phyloP scores from a whole-genome alignment of 2,329 filamentous ascomycete species.

The Conoideocrella luteorostrata region DNA sequence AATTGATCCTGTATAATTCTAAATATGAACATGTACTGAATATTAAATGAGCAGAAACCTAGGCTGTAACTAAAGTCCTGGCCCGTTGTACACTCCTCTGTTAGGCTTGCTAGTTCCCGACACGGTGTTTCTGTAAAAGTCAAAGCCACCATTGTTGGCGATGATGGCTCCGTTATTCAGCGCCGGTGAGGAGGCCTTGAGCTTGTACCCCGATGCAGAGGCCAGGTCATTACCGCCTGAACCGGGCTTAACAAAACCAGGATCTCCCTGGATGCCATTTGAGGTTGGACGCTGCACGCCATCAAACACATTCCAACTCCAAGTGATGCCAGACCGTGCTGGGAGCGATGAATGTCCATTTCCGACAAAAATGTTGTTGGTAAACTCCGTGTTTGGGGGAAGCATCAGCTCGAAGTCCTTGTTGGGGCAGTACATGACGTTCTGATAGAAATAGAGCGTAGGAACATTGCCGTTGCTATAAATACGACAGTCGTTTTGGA shows the following conservation, averaged over 20 bases:
- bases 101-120: slow-evolving; percentile 12
- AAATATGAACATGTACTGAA: too few relatives aligned
- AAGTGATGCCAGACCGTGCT: slow-evolving; percentile 11
- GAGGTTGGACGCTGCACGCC: slow-evolving; percentile 10
- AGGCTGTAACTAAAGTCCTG: background rate
- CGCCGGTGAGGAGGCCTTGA: slow-evolving; percentile 13
- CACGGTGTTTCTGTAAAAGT: slow-evolving; percentile 16
- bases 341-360: slow-evolving; percentile 15
- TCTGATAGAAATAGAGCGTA: slow-evolving; percentile 19
- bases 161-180: slow-evolving; percentile 12
- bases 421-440: slow-evolving; percentile 18
- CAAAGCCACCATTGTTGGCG: slow-evolving; percentile 13
- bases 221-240: slow-evolving; percentile 4
- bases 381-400: slow-evolving; percentile 13
- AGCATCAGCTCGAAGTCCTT: slow-evolving; percentile 15
- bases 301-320: slow-evolving; percentile 18
- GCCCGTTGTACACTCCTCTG: slow-evolving; percentile 16
- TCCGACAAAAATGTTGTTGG: slow-evolving; percentile 21
- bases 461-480: slow-evolving; percentile 16
- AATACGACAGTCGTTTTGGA: slow-evolving; percentile 20
- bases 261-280: slow-evolving; percentile 14
- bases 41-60: background rate
- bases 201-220: slow-evolving; percentile 13
- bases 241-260: slow-evolving; percentile 13
- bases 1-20: too few relatives aligned